A percentile compares a stretch with the other conserved stretches of the same genome.
Evolutionary conservation across 1,284 basidiomycete species (phyloP).

Genomic region (Irpex sp.): DNA sequence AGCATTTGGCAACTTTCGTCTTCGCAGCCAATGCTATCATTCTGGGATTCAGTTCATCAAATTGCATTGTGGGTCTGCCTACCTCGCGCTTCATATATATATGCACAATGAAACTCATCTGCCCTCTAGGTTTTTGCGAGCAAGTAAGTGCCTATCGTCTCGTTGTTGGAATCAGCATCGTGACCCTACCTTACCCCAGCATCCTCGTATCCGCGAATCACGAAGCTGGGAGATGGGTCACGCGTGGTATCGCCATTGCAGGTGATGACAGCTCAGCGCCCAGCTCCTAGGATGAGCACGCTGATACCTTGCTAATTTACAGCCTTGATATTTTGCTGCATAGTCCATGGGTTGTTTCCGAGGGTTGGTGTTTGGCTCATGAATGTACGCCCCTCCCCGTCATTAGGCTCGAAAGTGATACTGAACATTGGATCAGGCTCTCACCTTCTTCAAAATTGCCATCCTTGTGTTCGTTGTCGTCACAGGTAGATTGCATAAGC

Average conservation of each 20-base stretch:
- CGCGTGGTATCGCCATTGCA: constrained; percentile 55
- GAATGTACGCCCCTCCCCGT: constrained; percentile 19
- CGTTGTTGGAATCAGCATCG: neutral
- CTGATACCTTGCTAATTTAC: neutral
- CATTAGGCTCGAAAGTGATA: constrained; percentile 20
- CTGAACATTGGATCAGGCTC: constrained; percentile 20
- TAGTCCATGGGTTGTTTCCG: constrained; percentile 23
- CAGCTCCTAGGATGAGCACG: neutral
- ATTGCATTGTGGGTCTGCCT: constrained; percentile 45
- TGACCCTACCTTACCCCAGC: constrained; percentile 24
- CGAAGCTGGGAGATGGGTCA: constrained; percentile 41
- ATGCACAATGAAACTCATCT: neutral
- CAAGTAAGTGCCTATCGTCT: constrained; percentile 11
- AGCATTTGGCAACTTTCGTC: constrained; percentile 55
- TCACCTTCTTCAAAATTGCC: constrained; percentile 62
- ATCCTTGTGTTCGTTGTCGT: constrained; percentile 53
- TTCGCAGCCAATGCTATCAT: constrained; percentile 61
- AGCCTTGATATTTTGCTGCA: constrained; percentile 23
- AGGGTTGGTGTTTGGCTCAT: constrained; percentile 24
- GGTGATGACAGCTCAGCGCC: constrained; percentile 28
- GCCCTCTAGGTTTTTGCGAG: constrained; percentile 25
- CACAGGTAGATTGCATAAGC: constrained; percentile 30
- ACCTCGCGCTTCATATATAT: neutral
- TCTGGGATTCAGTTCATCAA: constrained; percentile 54
- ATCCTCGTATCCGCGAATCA: constrained; percentile 46